A percentile compares a stretch with the other conserved stretches of the same genome.
Evolutionary conservation across 139 green algal species (phyloP).

Genomic region (Ulvella scutata): DNA sequence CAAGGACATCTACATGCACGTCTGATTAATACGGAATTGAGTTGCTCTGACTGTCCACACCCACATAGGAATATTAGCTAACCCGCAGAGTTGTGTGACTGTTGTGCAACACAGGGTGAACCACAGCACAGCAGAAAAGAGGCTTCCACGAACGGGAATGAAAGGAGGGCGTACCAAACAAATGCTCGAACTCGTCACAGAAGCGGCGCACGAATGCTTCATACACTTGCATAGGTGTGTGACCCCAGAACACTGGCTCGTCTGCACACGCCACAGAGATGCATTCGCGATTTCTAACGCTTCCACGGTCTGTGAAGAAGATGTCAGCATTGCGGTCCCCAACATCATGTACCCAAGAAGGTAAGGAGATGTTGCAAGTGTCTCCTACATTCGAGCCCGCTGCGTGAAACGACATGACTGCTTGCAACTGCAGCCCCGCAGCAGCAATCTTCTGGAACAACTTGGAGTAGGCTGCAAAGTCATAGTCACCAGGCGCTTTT

Average conservation of each 20-base stretch:
- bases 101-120: too few species aligned
- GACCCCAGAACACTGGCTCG: slow-evolving; percentile 57
- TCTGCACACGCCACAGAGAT: slow-evolving; percentile 83
- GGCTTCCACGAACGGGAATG: slow-evolving; percentile 30
- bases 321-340: slow-evolving; percentile 81
- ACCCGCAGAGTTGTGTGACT: too few species aligned
- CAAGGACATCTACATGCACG: too few species aligned
- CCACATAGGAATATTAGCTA: too few species aligned
- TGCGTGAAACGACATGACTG: slow-evolving; percentile 86
- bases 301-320: slow-evolving; percentile 80
- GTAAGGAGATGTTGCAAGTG: slow-evolving; percentile 83
- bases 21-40: too few species aligned
- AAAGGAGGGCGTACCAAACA: slow-evolving; percentile 25
- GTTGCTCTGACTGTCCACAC: too few species aligned
- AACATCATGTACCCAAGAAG: slow-evolving; percentile 84
- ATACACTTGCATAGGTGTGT: slow-evolving; percentile 86
- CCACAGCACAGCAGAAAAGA: too few species aligned
- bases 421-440: slow-evolving; percentile 54
- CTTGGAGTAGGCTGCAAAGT: slow-evolving; percentile 65
- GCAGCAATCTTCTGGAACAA: slow-evolving; percentile 38
- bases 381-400: slow-evolving; percentile 83
- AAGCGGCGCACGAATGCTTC: slow-evolving; percentile 86
- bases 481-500: slow-evolving; percentile 49
- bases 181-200: slow-evolving; percentile 45
- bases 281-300: slow-evolving; percentile 83